A percentile compares a stretch with the other conserved stretches of the same genome.
phyloP scores from a whole-genome alignment of 2,329 filamentous ascomycete species.

The Penicillium sp. region DNA sequence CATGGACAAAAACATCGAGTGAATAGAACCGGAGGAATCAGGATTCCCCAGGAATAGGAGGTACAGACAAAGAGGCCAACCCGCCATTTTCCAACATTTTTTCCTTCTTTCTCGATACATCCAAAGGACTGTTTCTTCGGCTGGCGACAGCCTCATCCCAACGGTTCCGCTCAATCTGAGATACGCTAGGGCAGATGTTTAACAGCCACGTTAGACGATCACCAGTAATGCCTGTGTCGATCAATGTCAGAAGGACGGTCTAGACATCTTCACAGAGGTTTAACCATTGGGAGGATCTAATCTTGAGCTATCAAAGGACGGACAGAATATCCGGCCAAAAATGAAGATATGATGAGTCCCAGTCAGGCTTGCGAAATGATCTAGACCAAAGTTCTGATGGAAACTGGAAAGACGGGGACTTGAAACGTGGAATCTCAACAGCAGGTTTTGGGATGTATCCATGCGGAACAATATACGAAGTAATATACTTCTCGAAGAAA shows the following conservation, averaged over 20 bases:
- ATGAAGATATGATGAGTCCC: slow-evolving; percentile 4
- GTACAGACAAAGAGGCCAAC: neutral
- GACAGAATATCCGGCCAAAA: neutral
- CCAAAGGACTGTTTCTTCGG: neutral
- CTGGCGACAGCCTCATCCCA: slow-evolving; percentile 2
- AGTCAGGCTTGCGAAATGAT: slow-evolving; percentile 3
- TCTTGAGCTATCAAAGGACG: slow-evolving; percentile 6
- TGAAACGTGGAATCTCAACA: neutral
- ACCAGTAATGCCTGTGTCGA: slow-evolving; percentile 11
- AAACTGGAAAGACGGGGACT: neutral
- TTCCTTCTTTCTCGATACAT: neutral
- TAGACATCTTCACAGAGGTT: slow-evolving; percentile 3
- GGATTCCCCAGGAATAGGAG: neutral
- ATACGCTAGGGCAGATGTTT: slow-evolving; percentile 11
- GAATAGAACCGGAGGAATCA: neutral
- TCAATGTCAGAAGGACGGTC: slow-evolving; percentile 4
- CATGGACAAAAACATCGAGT: too few species aligned
- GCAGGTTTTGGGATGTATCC: neutral
- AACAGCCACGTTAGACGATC: slow-evolving; percentile 20
- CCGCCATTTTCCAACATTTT: neutral
- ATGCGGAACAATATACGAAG: neutral
- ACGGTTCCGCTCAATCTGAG: slow-evolving; percentile 11
- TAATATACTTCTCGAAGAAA: neutral
- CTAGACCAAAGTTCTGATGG: neutral
- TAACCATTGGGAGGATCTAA: too few species aligned